Base-by-base conservation (phyloP, 192 early-diverging fungal genomes). In the Podochytrium sp. region DNA sequence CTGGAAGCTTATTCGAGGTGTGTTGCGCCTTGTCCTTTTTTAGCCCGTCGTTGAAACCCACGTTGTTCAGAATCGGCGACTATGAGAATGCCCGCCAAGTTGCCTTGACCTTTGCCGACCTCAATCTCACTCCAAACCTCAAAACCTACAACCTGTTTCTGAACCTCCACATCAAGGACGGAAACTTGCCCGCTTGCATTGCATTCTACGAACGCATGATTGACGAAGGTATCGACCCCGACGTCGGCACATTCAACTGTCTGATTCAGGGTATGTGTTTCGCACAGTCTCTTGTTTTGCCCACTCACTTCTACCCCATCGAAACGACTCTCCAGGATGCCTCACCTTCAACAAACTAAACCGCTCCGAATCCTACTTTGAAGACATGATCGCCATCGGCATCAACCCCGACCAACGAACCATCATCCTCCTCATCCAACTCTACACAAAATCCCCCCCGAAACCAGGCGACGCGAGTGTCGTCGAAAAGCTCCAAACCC, bases 91-190 rank as follows among this genome's bases (percentile, higher is more conserved):
- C 74, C 5, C 60, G 74, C 32, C 39, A 47, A 6, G 43, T 57
- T 51, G 55, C 73, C 34, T 23, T 30, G 10, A 20, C 49, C 1
- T 25, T 78, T 2, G 35, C 20, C 7, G 65, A 30, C 27, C 51
- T 41, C 10, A 66, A 66, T 1, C 39, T 82, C 38, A 23, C 25
- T 16, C 80, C 80, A 2, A 67, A 82, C 66, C 51, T 79, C 55
- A 1, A 7, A 27, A 82, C 80, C 20, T 82, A 82, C 75, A 82
- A 82, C 57, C 62, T 72, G 32, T 82, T 78, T 50, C 65, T 82
- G 57, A 2, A 56, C 14, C 40, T 79, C 39, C 66, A 79, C 25
- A 49, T 71, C n/a, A 33, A 53, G 35, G 52, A 52, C 2, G 37
- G 53, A 27, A 65, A 82, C 12, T 47, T 74, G 14, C 29, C 30